These are phyloP conservation scores for Parathielavia hyrcaniae DNA, from an alignment of 495 filamentous ascomycete genomes.

Conservation along the genomic window DNA sequence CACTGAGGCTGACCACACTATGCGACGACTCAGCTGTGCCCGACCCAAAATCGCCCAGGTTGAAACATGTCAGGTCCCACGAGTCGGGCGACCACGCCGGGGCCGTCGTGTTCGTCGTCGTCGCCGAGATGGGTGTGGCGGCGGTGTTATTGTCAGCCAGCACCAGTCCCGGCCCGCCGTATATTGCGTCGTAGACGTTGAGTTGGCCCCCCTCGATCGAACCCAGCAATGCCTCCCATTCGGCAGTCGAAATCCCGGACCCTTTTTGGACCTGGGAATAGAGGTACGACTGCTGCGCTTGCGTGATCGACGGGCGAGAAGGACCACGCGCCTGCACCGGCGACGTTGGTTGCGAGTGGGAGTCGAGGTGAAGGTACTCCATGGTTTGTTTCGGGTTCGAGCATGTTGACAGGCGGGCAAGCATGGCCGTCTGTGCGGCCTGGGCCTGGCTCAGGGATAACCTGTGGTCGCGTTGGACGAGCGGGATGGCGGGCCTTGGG, in stretches of 20 bases:
- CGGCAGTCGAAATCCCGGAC: constrained; percentile 49
- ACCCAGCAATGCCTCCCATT: constrained; percentile 74
- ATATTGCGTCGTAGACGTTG: constrained; percentile 79
- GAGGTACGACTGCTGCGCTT: constrained; percentile 26
- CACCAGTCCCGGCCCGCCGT: constrained; percentile 57
- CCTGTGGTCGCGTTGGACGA: constrained; percentile 38
- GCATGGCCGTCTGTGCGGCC: constrained; percentile 29
- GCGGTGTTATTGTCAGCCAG: constrained; percentile 34
- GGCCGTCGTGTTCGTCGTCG: constrained; percentile 24
- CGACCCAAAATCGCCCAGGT: constrained; percentile 40
- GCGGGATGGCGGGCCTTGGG: constrained; percentile 28
- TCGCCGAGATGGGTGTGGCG: constrained; percentile 25
- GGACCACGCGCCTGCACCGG: constrained; percentile 35
- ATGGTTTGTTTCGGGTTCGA: constrained; percentile 32
- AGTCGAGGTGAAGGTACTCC: constrained; percentile 38
- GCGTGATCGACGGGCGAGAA: constrained; percentile 18
- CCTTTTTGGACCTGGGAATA: constrained; percentile 29
- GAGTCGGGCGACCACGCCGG: constrained; percentile 50
- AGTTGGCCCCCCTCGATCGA: constrained; percentile 70
- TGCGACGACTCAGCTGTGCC: constrained; percentile 44
- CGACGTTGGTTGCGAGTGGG: constrained; percentile 35
- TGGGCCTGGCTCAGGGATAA: constrained; percentile 37
- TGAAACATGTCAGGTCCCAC: constrained; percentile 48
- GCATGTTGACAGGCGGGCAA: constrained; percentile 28
- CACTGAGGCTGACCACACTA: constrained; percentile 68